Evolutionary conservation across 306 rosid genomes (phyloP), one percentile per base, ranked within the genome.

Genomic region (Citrullus colocynthis): DNA sequence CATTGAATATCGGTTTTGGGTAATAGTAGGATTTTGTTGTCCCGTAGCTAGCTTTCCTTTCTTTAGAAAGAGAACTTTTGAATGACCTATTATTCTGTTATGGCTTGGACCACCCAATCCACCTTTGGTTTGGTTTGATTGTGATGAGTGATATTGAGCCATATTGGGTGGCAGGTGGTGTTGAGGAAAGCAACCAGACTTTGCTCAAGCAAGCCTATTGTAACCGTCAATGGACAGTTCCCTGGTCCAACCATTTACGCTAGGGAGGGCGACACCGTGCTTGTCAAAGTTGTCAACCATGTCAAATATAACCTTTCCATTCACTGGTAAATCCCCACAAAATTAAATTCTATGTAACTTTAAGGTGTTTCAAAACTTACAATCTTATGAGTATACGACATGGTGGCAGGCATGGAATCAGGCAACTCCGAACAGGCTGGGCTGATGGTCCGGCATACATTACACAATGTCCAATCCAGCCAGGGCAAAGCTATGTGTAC

Each of bases 211-310:
- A 94, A 94, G 79, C 70, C 93, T 17, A 88, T 94, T 28, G 89
- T 94, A 9, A 94, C 98, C 1, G 62, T 94, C 5, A 94, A 94
- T 69, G 98, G 98, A 2, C 81, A 77, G 75, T 94, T 90, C 78
- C 98, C 98, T 0, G 97, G 98, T 32, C 97, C 98, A 57, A 94
- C 95, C 44, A 84, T 94, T 59, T 89, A 91, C 32, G 97, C 94
- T 28, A 88, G 98, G 57, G 98, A 94, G 81, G 96, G 60, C 76
- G 97, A 94, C 18, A 89, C 85, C 0, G 93, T 94, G 32, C 84
- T 94, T 3, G 86, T 94, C 67, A 90, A 75, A 80, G 98, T 91
- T 8, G 80, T 80, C 74, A 94, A 94, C 78, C 89, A 82, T 72
- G 98, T 89, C 83, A 18, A 79, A 32, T 83, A 90, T 78, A 94